A percentile compares a stretch with the other conserved stretches of the same genome.
These are phyloP conservation scores for Naganishia sp. DNA, from an alignment of 1,284 basidiomycete species.

Conservation along the genomic window DNA sequence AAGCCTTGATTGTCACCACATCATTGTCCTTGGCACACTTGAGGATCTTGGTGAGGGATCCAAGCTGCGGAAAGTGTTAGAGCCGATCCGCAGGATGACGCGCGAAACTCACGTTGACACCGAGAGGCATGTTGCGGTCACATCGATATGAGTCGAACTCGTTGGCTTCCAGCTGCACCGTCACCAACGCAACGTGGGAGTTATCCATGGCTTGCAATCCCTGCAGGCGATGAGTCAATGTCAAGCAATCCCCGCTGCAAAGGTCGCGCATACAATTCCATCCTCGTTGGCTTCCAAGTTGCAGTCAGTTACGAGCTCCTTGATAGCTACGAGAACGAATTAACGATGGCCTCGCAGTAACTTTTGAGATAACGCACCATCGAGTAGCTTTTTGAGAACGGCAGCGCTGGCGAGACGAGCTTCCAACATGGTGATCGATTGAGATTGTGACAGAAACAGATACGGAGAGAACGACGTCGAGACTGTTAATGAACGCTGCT, in stretches of 20 bases:
- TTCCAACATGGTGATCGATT: constrained; percentile 71
- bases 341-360: constrained; percentile 10
- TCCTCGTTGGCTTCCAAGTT: constrained; percentile 98
- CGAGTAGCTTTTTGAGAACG: constrained; percentile 80
- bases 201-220: constrained; percentile 99
- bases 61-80: constrained; percentile 57
- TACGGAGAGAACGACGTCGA: not conserved
- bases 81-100: not conserved
- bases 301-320: constrained; percentile 95
- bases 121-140: constrained; percentile 92
- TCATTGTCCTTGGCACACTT: constrained; percentile 98
- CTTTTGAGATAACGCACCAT: constrained; percentile 61
- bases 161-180: constrained; percentile 71
- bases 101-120: constrained; percentile 66
- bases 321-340: constrained; percentile 69
- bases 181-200: constrained; percentile 95
- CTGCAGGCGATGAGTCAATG: constrained; percentile 47
- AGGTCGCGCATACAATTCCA: constrained; percentile 70
- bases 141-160: constrained; percentile 91
- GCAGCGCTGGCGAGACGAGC: constrained; percentile 80
- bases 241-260: not conserved
- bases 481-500: too few relatives aligned
- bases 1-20: constrained; percentile 84
- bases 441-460: not conserved
- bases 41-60: constrained; percentile 89